Base-by-base conservation (phyloP, 192 early-diverging fungal species). In the Entomortierella lignicola region DNA sequence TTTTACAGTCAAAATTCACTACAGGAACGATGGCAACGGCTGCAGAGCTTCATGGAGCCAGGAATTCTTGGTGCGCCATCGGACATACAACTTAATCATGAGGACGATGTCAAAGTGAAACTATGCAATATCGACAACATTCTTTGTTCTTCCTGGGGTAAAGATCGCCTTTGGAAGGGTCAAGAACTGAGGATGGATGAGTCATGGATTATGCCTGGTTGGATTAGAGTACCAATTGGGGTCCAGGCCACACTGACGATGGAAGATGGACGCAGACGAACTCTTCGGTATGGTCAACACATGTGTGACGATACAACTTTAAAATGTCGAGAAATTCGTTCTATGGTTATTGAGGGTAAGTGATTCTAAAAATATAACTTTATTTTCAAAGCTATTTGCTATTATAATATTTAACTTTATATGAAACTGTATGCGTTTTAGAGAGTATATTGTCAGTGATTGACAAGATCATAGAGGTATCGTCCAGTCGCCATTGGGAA, bases 171-270 rank as follows among this genome's bases (percentile, higher is more conserved):
- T 30, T 81, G 79, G 79, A 52, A 63, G 13, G 53, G 42, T 2
- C 30, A 55, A 3, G 69, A 81, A 17, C 39, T 81, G n/a, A 66
- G 27, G 37, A 61, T 58, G 32, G 70, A 81, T 23, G 55, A 72
- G 37, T 53, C 71, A 2, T 81, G 71, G 69, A 55, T 72, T 17
- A 29, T 25, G 30, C 54, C 71, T 54, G 69, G 60, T 8, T 53
- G 47, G 65, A 72, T 81, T n/a, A 50, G 41, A 26, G 70, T 81
- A 10, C 79, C 70, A 8, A 62, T 81, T 44, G 79, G 79, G 12
- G 68, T 72, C 11, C 58, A 43, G 55, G 65, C 66, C 4, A 48
- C 43, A 15, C 32, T 81, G 20, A 62, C 44, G 4, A 72, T 67
- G 60, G 30, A 55, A 6, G 47, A 63, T 34, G 55, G 51, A 4